Evolutionary conservation across 78 protist species (phyloP), one percentile per base, ranked within the genome.

Genomic region (Dictyostelium purpureum): DNA sequence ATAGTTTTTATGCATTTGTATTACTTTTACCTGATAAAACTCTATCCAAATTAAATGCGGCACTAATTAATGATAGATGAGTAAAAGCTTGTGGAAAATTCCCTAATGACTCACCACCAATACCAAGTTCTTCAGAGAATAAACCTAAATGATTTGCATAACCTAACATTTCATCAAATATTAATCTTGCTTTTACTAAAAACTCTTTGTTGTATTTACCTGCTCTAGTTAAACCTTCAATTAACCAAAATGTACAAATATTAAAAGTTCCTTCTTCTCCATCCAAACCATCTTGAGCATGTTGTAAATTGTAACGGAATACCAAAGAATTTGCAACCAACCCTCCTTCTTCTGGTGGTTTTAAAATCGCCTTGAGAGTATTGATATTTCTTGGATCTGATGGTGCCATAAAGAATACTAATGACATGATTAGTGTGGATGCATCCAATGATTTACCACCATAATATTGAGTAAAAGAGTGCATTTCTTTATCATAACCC

Each of bases 1-100:
- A n/a, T n/a, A n/a, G n/a, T n/a, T n/a, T n/a, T n/a, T 49, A 49
- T 49, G 54, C 54, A 49, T 49, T 49, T 14, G 7, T 24, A 33
- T 9, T 24, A 63, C 12, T 10, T 35, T 71, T 42, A 28, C 59
- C 59, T 6, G 77, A 67, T 33, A 88, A 11, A 4, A 45, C 74
- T 28, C 75, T 24, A 40, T 90, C 82, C 16, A 90, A 43, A 54
- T 90, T 90, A 40, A 79, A 90, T n/a, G 94, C 94, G n/a, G 94
- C 94, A 35, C 71, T 47, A 7, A 90, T 90, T n/a, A 90, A 40
- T 14, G 80, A 56, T 19, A 90, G 80, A 81, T 89, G 89, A 42
- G 89, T 89, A 31, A 90, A 79, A 7, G 94, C 94, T 79, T 90
- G 94, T 14, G 94, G 94, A 38, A 79, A 90, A 42, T 90, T 90